phyloP scores from a whole-genome alignment of 1,284 basidiomycete genomes.

The Singerocomus rubriflavus region DNA sequence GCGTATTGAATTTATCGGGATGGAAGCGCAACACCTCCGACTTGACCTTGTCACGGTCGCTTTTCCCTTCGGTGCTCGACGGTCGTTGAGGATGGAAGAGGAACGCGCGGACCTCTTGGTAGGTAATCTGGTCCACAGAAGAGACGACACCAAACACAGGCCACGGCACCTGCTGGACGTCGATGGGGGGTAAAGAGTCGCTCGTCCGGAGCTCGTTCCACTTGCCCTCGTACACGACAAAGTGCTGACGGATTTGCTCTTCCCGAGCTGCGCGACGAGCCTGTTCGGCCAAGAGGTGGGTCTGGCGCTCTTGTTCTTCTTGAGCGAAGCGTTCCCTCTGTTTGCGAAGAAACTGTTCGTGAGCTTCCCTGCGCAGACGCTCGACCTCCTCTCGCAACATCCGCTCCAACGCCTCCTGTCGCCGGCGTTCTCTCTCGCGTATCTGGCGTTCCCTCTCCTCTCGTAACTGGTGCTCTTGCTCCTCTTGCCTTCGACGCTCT shows the following conservation, averaged over 20 bases:
- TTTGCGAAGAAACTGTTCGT: slow-evolving; percentile 2
- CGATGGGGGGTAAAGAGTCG: slow-evolving; percentile 14
- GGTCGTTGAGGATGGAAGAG: slow-evolving; percentile 36
- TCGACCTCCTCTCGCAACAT: slow-evolving; percentile 4
- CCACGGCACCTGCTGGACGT: slow-evolving; percentile 45
- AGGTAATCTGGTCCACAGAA: slow-evolving; percentile 30
- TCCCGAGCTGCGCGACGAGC: slow-evolving; percentile 6
- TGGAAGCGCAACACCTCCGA: slow-evolving; percentile 51
- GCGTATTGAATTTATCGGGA: slow-evolving; percentile 47
- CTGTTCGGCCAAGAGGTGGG: slow-evolving; percentile 14
- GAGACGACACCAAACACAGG: slow-evolving; percentile 34
- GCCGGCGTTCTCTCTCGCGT: background rate
- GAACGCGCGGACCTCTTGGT: slow-evolving; percentile 36
- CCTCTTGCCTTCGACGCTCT: slow-evolving; percentile 4
- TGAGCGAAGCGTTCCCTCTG: slow-evolving; percentile 12
- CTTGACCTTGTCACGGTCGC: slow-evolving; percentile 37
- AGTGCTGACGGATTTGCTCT: slow-evolving; percentile 7
- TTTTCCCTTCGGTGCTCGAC: slow-evolving; percentile 31
- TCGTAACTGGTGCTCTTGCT: slow-evolving; percentile 1
- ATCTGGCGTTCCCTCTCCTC: slow-evolving; percentile 8
- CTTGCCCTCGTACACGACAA: slow-evolving; percentile 36
- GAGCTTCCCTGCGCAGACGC: slow-evolving; percentile 1
- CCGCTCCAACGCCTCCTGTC: slow-evolving; percentile 7
- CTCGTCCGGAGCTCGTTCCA: slow-evolving; percentile 38
- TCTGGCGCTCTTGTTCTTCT: slow-evolving; percentile 15